Base-by-base conservation (phyloP, 225 moss, liverwort and hornwort genomes). In the Marchantia paleacea region DNA sequence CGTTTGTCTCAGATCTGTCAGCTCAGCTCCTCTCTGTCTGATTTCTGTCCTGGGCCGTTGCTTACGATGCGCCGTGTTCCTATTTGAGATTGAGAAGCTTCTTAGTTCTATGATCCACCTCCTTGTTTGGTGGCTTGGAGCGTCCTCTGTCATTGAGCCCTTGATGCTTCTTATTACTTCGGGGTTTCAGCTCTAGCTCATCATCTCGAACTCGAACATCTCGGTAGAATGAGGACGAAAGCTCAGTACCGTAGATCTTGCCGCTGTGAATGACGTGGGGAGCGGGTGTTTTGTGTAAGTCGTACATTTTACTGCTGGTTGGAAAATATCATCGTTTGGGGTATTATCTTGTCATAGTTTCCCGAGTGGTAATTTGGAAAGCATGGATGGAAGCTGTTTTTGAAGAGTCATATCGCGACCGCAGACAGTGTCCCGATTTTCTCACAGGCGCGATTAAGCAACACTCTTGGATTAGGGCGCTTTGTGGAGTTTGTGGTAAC, bases 171-270 rank as follows among this genome's bases (percentile, higher is more conserved):
- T n/a, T n/a, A n/a, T n/a, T n/a, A 29, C 69, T 7, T 10, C 18
- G 10, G 16, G 12, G 50, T 73, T 51, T 52, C 72, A 73, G 72
- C 72, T 73, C 52, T 73, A 52, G 72, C 52, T 73, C 52, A 73
- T 19, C 19, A 24, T 24, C 7, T n/a, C 11, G 24, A 52, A 48
- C 72, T 73, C 24, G 7, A 73, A 52, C 52, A 13, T 52, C 51
- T 73, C 12, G 48, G 20, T n/a, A 7, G 70, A 5, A 52, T 12
- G n/a, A 14, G n/a, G 5, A n/a, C 19, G 18, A 39, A 52, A 52
- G 50, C 14, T 22, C 49, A 0, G 15, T 12, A 39, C 49, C 3
- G 19, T 16, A 30, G 71, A 50, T 71, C 71, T 50, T 0, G 49
- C 49, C 3, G 15, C 71, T 50, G 18, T 20, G 8, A 49, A 14